Evolutionary conservation across 805 yeast species (phyloP).

Genomic region (Monosporozyma servazzii): DNA sequence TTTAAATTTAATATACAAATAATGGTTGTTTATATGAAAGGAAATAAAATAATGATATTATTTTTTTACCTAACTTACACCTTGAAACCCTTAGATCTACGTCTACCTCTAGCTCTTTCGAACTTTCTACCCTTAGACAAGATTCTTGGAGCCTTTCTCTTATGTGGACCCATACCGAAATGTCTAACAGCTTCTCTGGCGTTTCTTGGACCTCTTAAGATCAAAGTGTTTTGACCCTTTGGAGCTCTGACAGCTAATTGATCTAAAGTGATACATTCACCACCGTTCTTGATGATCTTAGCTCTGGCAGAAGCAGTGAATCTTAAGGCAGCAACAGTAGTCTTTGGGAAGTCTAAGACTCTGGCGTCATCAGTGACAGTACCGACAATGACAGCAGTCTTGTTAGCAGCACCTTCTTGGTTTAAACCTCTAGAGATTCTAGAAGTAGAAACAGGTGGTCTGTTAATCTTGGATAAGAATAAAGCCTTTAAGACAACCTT

Average conservation of each 20-base stretch:
- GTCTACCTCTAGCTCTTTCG: slow-evolving; percentile 99
- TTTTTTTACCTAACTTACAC: slow-evolving; percentile 51
- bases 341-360: slow-evolving; percentile 88
- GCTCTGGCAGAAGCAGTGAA: slow-evolving; percentile 99
- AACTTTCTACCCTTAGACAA: slow-evolving; percentile 97
- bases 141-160: slow-evolving; percentile 98
- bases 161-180: slow-evolving; percentile 99
- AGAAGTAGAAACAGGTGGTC: slow-evolving; percentile 97
- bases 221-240: slow-evolving; percentile 97
- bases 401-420: slow-evolving; percentile 77
- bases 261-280: slow-evolving; percentile 98
- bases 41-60: slow-evolving; percentile 1
- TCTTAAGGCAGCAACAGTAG: slow-evolving; percentile 97
- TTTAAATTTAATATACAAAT: neutral
- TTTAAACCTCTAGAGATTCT: slow-evolving; percentile 77
- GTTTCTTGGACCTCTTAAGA: slow-evolving; percentile 98
- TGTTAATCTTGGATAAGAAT: slow-evolving; percentile 97
- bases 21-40: neutral
- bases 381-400: slow-evolving; percentile 97
- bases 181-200: slow-evolving; percentile 99
- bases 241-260: slow-evolving; percentile 99
- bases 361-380: slow-evolving; percentile 98
- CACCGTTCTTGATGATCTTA: slow-evolving; percentile 95
- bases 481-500: slow-evolving; percentile 88
- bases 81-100: slow-evolving; percentile 99